Base-by-base conservation (phyloP, 2,329 filamentous ascomycete genomes). In the Pseudogymnoascus sp. region DNA sequence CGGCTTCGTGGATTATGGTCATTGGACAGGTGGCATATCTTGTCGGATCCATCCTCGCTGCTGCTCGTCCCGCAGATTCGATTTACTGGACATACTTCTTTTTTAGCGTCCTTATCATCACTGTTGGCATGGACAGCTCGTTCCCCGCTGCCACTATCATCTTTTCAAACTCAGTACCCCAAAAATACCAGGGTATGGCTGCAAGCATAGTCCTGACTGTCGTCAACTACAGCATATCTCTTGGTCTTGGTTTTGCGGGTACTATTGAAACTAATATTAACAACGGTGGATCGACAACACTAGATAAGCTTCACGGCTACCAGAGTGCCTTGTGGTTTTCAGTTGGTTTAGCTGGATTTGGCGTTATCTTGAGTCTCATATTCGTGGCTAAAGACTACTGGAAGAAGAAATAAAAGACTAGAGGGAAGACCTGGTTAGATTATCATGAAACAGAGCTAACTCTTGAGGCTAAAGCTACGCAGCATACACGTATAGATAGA, bases 181-280 rank as follows among this genome's bases (percentile, higher is more conserved):
- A 74, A 36, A 71, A 78, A 61, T 75, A 79, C 61, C 78, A 82
- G 64, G 80, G 79, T 11, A 74, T 81, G 21, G 79, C 78, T 2
- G 78, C 79, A 1, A 82, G 79, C 21, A 70, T 88, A 5, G 81
- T 87, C 36, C 83, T 80, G 62, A 87, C 85, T 0, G 76, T 86
- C 6, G 82, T 88, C 64, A 88, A 89, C 70, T 89, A 88, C 68
- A 81, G 80, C 63, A 87, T 89, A 33, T 83, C 83, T 1, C 71
- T 88, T 4, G 84, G 84, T 0, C 76, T 90, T 0, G 87, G 85
- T 0, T 80, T 89, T 57, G 85, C 85, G 0, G 85, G 84, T 0
- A 87, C 84, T 37, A 80, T 87, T 2, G 84, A 88, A 68, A 71
- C 74, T 1, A 70, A 81, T 39, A 58, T 61, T 31, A 61, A 59